Percentiles rank a stretch among this genome's conserved stretches.
These are phyloP conservation scores for Pseudocercospora fijiensis DNA, from an alignment of 2,329 filamentous ascomycete genomes.

Conservation along the genomic window DNA sequence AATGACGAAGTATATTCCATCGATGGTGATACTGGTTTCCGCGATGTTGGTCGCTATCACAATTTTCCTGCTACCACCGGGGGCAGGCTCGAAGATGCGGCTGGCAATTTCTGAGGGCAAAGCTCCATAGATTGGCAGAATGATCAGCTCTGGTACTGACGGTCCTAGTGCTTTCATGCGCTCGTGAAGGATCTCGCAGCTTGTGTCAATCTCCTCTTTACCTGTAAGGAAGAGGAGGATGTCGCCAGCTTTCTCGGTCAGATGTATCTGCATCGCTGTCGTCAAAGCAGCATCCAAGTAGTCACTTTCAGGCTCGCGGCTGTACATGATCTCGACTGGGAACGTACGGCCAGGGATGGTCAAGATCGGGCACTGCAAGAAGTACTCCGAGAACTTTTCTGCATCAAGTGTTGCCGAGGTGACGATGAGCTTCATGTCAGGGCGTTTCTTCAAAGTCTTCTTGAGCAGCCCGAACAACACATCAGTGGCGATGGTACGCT, in stretches of 20 bases:
- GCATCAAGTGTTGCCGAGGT: slow-evolving; percentile 95
- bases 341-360: slow-evolving; percentile 93
- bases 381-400: slow-evolving; percentile 96
- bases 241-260: slow-evolving; percentile 88
- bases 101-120: slow-evolving; percentile 92
- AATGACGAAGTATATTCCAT: slow-evolving; percentile 95
- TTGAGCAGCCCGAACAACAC: slow-evolving; percentile 92
- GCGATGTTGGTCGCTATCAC: slow-evolving; percentile 98
- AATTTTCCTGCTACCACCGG: slow-evolving; percentile 81
- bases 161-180: slow-evolving; percentile 94
- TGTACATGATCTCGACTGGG: slow-evolving; percentile 95
- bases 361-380: slow-evolving; percentile 93
- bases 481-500: slow-evolving; percentile 93
- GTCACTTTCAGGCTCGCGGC: slow-evolving; percentile 88
- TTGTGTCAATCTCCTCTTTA: slow-evolving; percentile 95
- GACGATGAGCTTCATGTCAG: slow-evolving; percentile 91
- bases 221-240: slow-evolving; percentile 97
- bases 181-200: slow-evolving; percentile 88
- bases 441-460: slow-evolving; percentile 80
- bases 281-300: slow-evolving; percentile 92
- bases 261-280: slow-evolving; percentile 96
- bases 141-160: slow-evolving; percentile 84
- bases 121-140: slow-evolving; percentile 93
- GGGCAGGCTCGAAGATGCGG: slow-evolving; percentile 89
- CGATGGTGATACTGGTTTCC: slow-evolving; percentile 96